phyloP scores from a whole-genome alignment of 306 rosid genomes.

The Gastrolobium villosum region DNA sequence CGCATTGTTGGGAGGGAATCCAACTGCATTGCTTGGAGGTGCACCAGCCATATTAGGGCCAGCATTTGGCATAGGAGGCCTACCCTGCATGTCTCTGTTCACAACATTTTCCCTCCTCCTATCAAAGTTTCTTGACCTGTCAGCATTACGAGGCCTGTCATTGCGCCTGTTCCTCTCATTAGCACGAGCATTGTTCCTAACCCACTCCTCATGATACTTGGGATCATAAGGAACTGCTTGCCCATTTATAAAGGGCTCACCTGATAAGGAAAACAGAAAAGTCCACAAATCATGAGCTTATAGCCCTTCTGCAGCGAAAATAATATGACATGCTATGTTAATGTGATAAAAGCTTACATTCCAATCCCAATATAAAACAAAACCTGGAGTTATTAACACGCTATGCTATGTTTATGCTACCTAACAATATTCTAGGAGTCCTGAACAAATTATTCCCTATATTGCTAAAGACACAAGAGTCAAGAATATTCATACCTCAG shows the following conservation, averaged over 20 bases:
- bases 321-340: not conserved
- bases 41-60: slow-evolving; percentile 49
- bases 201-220: slow-evolving; percentile 94
- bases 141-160: slow-evolving; percentile 86
- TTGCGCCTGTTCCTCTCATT: slow-evolving; percentile 95
- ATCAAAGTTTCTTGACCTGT: slow-evolving; percentile 88
- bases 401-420: not conserved
- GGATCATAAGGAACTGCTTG: slow-evolving; percentile 95
- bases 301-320: slow-evolving; percentile 2
- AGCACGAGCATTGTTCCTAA: slow-evolving; percentile 88
- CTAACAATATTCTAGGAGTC: not conserved
- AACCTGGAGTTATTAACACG: not conserved
- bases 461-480: not conserved
- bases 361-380: not conserved
- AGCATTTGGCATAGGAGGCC: slow-evolving; percentile 60
- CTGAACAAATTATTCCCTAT: not conserved
- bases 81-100: slow-evolving; percentile 68
- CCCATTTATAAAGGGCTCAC: slow-evolving; percentile 95
- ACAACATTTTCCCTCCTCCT: slow-evolving; percentile 86
- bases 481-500: not conserved
- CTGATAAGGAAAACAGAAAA: slow-evolving; percentile 56
- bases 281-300: slow-evolving; percentile 1
- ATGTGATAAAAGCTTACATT: slow-evolving; percentile 1
- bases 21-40: slow-evolving; percentile 47
- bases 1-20: slow-evolving; percentile 33